These are phyloP conservation scores for Clavaria fumosa DNA, from an alignment of 768 basidiomycete species.

Conservation along the genomic window DNA sequence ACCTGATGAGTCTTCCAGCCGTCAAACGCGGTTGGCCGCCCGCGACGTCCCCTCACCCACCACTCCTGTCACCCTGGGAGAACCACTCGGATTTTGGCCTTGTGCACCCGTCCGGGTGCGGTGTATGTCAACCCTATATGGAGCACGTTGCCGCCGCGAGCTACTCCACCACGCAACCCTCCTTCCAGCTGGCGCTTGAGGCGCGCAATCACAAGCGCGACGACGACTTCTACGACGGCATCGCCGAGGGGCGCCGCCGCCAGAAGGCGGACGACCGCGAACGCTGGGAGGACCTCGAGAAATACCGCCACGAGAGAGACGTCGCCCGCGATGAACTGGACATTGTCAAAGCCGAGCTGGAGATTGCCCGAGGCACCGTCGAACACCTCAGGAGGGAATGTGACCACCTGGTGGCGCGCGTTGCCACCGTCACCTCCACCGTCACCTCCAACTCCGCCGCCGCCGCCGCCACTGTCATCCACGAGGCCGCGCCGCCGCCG, in stretches of 20 bases:
- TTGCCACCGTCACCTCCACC: too few species aligned
- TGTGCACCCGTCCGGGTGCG: constrained; percentile 25
- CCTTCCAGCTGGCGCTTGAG: constrained; percentile 26
- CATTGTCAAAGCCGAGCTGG: constrained; percentile 18
- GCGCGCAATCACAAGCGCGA: constrained; percentile 25
- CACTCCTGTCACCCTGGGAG: constrained; percentile 21
- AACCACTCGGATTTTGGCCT: constrained; percentile 25
- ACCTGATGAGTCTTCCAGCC: constrained; percentile 7
- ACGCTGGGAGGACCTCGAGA: constrained; percentile 20
- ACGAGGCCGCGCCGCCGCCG: too few species aligned
- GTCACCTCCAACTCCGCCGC: too few species aligned
- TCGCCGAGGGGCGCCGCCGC: constrained; percentile 25
- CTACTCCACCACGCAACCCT: constrained; percentile 22
- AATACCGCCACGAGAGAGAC: constrained; percentile 21
- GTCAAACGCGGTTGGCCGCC: constrained; percentile 7
- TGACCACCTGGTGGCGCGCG: too few species aligned
- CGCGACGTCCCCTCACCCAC: background rate
- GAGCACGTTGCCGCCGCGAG: constrained; percentile 25
- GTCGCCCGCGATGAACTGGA: constrained; percentile 20
- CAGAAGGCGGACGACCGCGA: constrained; percentile 25
- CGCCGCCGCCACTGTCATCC: too few species aligned
- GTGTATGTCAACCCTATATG: constrained; percentile 24
- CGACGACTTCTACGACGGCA: constrained; percentile 23
- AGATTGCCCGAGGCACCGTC: constrained; percentile 21
- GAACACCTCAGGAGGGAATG: too few species aligned